phyloP scores from a whole-genome alignment of 768 basidiomycete species.

The Boletus eberwhitei region DNA sequence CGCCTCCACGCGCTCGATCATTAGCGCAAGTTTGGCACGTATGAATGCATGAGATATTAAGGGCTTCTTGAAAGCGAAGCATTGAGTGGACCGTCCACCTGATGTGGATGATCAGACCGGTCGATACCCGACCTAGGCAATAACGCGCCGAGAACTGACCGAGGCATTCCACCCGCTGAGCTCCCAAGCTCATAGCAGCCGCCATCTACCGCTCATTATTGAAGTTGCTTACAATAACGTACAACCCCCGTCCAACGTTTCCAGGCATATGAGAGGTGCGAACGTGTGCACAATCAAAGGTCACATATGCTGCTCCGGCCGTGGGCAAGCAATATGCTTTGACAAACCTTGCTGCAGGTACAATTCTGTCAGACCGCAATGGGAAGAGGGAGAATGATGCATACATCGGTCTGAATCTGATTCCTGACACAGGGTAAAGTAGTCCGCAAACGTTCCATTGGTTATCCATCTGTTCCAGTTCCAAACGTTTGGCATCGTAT shows the following conservation, averaged over 20 bases:
- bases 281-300: conserved; percentile 77
- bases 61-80: conserved; percentile 91
- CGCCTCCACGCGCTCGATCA: conserved; percentile 90
- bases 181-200: conserved; percentile 60
- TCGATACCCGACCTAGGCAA: not conserved
- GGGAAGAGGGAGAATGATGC: conserved; percentile 5
- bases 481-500: not conserved
- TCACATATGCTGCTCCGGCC: conserved; percentile 87
- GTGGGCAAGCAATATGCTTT: conserved; percentile 90
- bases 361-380: not conserved
- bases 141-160: conserved; percentile 6
- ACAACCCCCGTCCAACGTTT: conserved; percentile 76
- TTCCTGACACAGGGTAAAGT: conserved; percentile 78
- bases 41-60: conserved; percentile 82
- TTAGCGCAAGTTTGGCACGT: conserved; percentile 77
- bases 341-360: conserved; percentile 61
- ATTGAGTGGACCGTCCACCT: conserved; percentile 93
- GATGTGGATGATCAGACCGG: conserved; percentile 5
- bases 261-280: conserved; percentile 86
- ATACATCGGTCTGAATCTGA: conserved; percentile 65
- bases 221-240: conserved; percentile 80
- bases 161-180: conserved; percentile 77
- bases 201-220: conserved; percentile 94
- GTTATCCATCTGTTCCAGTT: conserved; percentile 72
- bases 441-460: conserved; percentile 82